phyloP scores from a whole-genome alignment of 208 protist species.

The Polymyxa betae region DNA sequence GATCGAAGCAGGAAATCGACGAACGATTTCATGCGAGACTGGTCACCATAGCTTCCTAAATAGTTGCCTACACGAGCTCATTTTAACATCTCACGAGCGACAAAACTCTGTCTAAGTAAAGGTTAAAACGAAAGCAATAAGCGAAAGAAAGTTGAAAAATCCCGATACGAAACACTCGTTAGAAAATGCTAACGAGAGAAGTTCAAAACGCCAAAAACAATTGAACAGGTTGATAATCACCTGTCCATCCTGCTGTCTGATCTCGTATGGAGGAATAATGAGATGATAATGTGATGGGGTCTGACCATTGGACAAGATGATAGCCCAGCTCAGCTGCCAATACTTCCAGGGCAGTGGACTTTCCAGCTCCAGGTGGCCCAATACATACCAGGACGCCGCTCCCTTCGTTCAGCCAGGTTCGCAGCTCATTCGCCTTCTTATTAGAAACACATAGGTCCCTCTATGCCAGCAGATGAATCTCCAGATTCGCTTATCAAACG shows the following conservation, averaged over 20 bases:
- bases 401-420: not conserved
- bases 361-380: not conserved
- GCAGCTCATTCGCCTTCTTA: constrained; percentile 10
- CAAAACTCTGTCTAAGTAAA: no score
- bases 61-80: not conserved
- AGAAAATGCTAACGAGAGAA: no score
- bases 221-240: no score
- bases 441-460: constrained; percentile 5
- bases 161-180: no score
- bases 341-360: not conserved
- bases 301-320: not conserved
- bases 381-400: not conserved
- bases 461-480: not conserved
- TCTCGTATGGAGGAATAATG: not conserved
- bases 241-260: not conserved
- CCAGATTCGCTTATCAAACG: not conserved
- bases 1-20: not conserved
- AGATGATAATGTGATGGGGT: not conserved
- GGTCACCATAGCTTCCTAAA: not conserved
- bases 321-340: not conserved
- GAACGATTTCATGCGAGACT: not conserved
- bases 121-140: no score
- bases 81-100: not conserved
- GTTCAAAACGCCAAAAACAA: no score
- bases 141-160: no score